Percentiles rank a stretch among this genome's conserved stretches.
Evolutionary conservation across 106 monocot species (phyloP).

Genomic region (Triglochin maritima): DNA sequence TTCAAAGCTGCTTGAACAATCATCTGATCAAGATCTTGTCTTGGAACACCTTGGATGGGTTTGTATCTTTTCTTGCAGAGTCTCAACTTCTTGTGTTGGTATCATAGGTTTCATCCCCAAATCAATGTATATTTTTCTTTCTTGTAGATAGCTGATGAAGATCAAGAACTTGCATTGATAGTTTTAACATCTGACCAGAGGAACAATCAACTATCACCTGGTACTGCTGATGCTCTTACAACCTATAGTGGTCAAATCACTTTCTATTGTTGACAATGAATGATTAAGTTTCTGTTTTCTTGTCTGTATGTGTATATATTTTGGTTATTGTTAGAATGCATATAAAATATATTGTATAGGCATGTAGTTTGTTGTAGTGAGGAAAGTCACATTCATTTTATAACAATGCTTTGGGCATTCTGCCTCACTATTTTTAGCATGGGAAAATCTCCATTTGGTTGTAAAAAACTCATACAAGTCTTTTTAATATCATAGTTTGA

Average conservation of each 20-base stretch:
- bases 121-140: not conserved
- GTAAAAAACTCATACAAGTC: too few relatives aligned
- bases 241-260: not conserved
- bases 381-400: too few relatives aligned
- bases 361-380: not conserved
- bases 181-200: slow-evolving; percentile 85
- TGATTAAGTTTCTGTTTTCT: not conserved
- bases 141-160: slow-evolving; percentile 80
- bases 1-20: slow-evolving; percentile 77
- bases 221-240: slow-evolving; percentile 28
- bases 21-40: slow-evolving; percentile 75
- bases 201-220: slow-evolving; percentile 57
- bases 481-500: too few relatives aligned
- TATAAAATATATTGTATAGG: not conserved
- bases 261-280: not conserved
- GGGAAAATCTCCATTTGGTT: too few relatives aligned
- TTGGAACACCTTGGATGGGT: slow-evolving; percentile 97
- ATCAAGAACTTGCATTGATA: slow-evolving; percentile 67
- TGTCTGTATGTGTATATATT: not conserved
- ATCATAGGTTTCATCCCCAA: too few relatives aligned
- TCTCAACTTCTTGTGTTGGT: too few relatives aligned
- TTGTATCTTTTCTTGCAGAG: slow-evolving; percentile 16
- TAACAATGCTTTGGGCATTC: too few relatives aligned
- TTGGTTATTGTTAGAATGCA: not conserved
- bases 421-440: too few relatives aligned